Conservation (phyloP, 2,329 filamentous ascomycete genomes). For the Alternaria gaisen region DNA sequence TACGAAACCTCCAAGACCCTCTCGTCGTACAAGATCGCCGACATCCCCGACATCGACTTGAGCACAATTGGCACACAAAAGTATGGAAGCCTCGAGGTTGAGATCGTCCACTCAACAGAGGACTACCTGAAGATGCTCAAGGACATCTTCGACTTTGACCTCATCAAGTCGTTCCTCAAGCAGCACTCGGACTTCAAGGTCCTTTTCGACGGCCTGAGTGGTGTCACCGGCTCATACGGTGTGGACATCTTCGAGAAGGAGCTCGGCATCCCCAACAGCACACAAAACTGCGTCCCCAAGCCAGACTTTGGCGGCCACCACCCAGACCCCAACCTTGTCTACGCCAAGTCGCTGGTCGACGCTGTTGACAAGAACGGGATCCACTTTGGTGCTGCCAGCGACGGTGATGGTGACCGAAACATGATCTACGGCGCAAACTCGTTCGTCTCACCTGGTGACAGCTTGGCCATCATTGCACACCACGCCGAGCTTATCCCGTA, state of each 20-base stretch:
- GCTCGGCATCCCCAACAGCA: slow-evolving; percentile 81
- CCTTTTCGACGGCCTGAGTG: slow-evolving; percentile 91
- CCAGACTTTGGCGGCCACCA: slow-evolving; percentile 98
- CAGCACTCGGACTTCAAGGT: slow-evolving; percentile 93
- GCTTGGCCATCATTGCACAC: slow-evolving; percentile 96
- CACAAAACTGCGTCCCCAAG: slow-evolving; percentile 90
- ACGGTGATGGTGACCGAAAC: slow-evolving; percentile 98
- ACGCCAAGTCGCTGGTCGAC: slow-evolving; percentile 93
- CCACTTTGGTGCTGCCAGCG: slow-evolving; percentile 94
- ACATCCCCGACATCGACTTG: slow-evolving; percentile 87
- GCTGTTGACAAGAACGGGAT: slow-evolving; percentile 90
- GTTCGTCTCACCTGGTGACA: slow-evolving; percentile 97
- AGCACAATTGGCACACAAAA: slow-evolving; percentile 81
- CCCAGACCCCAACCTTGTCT: slow-evolving; percentile 97
- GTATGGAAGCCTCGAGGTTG: slow-evolving; percentile 88
- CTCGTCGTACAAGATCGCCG: slow-evolving; percentile 89
- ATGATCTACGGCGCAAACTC: slow-evolving; percentile 99
- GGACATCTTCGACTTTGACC: slow-evolving; percentile 96
- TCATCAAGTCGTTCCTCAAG: slow-evolving; percentile 93
- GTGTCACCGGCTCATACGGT: slow-evolving; percentile 95
- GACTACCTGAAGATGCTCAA: slow-evolving; percentile 97
- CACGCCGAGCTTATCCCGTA: slow-evolving; percentile 96
- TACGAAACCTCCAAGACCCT: slow-evolving; percentile 90
- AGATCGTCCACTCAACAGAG: slow-evolving; percentile 90
- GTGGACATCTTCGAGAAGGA: slow-evolving; percentile 94